A percentile compares a stretch with the other conserved stretches of the same genome.
phyloP scores from a whole-genome alignment of 176 grass and related monocot species.

The Otatea glauca region DNA sequence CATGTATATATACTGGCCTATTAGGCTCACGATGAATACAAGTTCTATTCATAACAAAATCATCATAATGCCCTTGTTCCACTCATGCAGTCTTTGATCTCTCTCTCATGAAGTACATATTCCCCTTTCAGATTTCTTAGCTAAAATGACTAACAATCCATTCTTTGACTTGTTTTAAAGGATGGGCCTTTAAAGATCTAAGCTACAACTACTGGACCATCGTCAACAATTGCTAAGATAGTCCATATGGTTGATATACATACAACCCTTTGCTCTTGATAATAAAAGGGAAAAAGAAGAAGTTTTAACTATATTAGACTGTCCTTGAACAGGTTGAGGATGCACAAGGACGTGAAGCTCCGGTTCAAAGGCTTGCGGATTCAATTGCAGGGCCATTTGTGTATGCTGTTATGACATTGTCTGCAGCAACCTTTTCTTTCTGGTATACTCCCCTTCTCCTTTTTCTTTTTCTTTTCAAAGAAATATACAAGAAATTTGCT shows the following conservation, averaged over 20 bases:
- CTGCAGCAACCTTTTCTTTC: constrained; percentile 88
- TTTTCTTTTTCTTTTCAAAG: no score
- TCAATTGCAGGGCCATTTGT: constrained; percentile 97
- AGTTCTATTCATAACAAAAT: no score
- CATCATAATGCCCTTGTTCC: no score
- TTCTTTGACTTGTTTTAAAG: no score
- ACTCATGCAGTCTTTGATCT: no score
- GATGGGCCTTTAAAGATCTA: constrained; percentile 82
- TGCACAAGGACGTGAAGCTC: constrained; percentile 88
- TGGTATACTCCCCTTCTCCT: no score
- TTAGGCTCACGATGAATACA: no score
- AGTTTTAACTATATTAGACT: constrained; percentile 17
- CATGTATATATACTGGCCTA: no score
- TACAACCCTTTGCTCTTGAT: constrained; percentile 17
- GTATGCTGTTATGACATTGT: constrained; percentile 84
- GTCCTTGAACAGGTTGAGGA: constrained; percentile 83
- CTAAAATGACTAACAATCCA: no score
- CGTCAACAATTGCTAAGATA: constrained; percentile 98
- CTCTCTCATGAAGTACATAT: no score
- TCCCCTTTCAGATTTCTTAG: no score
- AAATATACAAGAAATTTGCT: no score
- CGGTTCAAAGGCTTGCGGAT: constrained; percentile 94
- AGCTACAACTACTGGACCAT: constrained; percentile 78
- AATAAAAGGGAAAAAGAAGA: neutral
- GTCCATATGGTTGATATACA: constrained; percentile 72